Base-by-base conservation (phyloP, 192 early-diverging fungal genomes). In the Entomortierella lignicola region DNA sequence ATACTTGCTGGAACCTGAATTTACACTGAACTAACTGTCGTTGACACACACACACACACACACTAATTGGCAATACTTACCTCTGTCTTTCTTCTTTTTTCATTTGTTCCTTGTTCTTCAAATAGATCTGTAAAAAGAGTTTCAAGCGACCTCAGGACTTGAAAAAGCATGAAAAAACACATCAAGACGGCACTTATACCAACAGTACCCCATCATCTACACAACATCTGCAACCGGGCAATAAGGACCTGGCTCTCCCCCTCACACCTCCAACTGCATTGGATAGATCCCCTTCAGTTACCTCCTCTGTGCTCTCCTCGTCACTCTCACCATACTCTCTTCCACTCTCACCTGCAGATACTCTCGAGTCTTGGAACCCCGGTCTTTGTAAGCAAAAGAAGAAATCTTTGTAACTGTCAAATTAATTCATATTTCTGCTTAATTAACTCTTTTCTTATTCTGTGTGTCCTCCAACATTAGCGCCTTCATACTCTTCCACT, bases 61-160 rank as follows among this genome's bases (percentile, higher is more conserved):
- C n/a, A n/a, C n/a, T n/a, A n/a, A n/a, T n/a, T n/a, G n/a, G n/a
- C n/a, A n/a, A n/a, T n/a, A n/a, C n/a, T n/a, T n/a, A n/a, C n/a
- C n/a, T n/a, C n/a, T n/a, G n/a, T n/a, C n/a, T n/a, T n/a, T n/a
- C n/a, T n/a, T n/a, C n/a, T n/a, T n/a, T n/a, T n/a, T n/a, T n/a
- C n/a, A n/a, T n/a, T n/a, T n/a, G n/a, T n/a, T n/a, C n/a, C n/a
- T n/a, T n/a, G n/a, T 0, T 37, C 13, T n/a, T 31, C 12, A 10
- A 23, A 59, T 82, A 93, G 89, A 65, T 58, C 50, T 97, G 95
- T 82, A 73, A 83, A 32, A 94, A 96, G 72, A 75, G 91, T 8
- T 98, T 97, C 83, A 98, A 98, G 84, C 88, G 95, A n/a, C 94
- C 94, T 15, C 96, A 98, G 86, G 96, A 98, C 79, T 81, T 98